Evolutionary conservation across 164 flowering plant species (phyloP), one percentile per base, ranked within the genome.

Genomic region (Platanus orientalis): DNA sequence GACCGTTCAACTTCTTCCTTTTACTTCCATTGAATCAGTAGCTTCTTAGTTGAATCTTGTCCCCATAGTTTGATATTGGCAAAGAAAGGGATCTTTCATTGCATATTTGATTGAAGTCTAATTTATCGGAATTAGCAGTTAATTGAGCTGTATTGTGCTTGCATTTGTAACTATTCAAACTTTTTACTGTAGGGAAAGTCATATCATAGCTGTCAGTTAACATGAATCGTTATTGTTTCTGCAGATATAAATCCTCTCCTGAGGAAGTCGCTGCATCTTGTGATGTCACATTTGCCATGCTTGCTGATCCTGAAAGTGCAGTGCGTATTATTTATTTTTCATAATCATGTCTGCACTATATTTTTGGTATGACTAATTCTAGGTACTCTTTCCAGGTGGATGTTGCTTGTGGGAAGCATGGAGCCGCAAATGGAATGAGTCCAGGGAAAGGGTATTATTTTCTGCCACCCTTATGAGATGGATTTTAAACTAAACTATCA

Each of bases 291-390:
- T 88, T 92, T 76, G 89, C 97, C 57, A 88, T 92, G 97, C 98
- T 92, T 61, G 91, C 98, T 63, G 98, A 90, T 78, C 98, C 98
- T 62, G 83, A 88, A 75, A 90, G 98, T 81, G 98, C 96, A 69
- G 98, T 92, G 84, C 57, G 96, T 85, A 76, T 74, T n/a, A 73
- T 75, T 67, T 47, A 4, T 16, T 25, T 34, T 23, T 30, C 62
- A 36, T 36, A 23, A 32, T 21, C 39, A 52, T 21, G 24, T 12
- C 16, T 42, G 21, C 25, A 29, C 21, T 3, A 3, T 13, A 17
- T 32, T 27, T 57, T 9, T 56, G 13, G 28, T 45, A 21, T 56
- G 17, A 47, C 60, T 44, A 28, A 47, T 20, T 54, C 16, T 30
- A 28, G 57, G 2, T 42, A 32, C 60, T 28, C 54, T 54, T 62